Conservation (phyloP, 805 yeast genomes). For the Sugiyamaella floridensis region DNA sequence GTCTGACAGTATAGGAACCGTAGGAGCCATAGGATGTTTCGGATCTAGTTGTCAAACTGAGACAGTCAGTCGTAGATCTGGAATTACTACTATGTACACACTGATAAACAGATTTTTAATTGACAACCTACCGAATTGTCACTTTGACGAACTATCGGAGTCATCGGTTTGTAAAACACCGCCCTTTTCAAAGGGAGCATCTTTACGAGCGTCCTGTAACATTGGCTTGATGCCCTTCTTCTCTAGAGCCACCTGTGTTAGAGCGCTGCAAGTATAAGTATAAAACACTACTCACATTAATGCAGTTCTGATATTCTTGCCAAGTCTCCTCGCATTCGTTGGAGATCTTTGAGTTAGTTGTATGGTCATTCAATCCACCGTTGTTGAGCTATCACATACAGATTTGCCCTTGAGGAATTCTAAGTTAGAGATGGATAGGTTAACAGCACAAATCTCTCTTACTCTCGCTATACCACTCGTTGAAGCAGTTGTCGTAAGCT, state of each 20-base stretch:
- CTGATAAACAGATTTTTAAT: too few relatives aligned
- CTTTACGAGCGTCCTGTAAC: conserved; percentile 82
- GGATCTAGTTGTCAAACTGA: too few relatives aligned
- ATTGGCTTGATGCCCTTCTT: conserved; percentile 73
- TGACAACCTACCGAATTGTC: too few relatives aligned
- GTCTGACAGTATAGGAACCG: too few relatives aligned
- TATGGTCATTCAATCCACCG: neutral
- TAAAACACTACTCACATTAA: conserved; percentile 43
- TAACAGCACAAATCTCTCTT: conserved; percentile 20
- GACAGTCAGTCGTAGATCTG: too few relatives aligned
- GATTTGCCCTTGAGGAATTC: conserved; percentile 44
- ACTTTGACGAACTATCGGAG: neutral
- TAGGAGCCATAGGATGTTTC: too few relatives aligned
- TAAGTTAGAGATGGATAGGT: conserved; percentile 7
- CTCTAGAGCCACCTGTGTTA: conserved; percentile 44
- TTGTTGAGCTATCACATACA: conserved; percentile 20
- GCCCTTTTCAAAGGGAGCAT: conserved; percentile 70
- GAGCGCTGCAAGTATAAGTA: neutral
- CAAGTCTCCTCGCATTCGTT: conserved; percentile 91
- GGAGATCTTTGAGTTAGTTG: conserved; percentile 36
- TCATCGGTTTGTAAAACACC: conserved; percentile 14
- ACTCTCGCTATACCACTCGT: conserved; percentile 89
- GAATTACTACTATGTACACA: too few relatives aligned
- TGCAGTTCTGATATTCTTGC: conserved; percentile 83
- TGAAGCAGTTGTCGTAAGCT: conserved; percentile 88